Evolutionary conservation across 257 asterid species (phyloP).

Genomic region (Apocynum venetum): DNA sequence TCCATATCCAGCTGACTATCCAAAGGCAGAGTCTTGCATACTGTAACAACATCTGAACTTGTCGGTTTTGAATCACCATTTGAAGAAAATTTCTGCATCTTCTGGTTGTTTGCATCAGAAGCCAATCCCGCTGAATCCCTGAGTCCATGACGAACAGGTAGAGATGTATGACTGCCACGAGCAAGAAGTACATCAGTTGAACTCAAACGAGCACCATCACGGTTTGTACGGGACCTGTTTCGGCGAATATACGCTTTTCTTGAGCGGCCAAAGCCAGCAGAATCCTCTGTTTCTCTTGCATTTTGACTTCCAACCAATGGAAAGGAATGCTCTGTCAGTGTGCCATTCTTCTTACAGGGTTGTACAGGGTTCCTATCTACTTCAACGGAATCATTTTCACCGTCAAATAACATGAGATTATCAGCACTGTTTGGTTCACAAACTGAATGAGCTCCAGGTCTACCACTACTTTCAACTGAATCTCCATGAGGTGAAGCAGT

Average conservation of each 20-base stretch:
- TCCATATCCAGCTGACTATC: conserved; percentile 36
- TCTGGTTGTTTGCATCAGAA: conserved; percentile 29
- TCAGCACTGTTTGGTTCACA: conserved; percentile 86
- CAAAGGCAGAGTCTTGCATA: conserved; percentile 28
- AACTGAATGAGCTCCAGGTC: conserved; percentile 55
- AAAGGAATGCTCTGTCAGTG: conserved; percentile 42
- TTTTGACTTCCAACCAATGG: conserved; percentile 39
- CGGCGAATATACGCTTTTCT: conserved; percentile 76
- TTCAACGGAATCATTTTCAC: conserved; percentile 58
- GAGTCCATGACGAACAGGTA: conserved; percentile 40
- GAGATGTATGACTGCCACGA: conserved; percentile 47
- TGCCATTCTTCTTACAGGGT: conserved; percentile 47
- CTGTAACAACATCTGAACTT: conserved; percentile 35
- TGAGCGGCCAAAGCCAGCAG: conserved; percentile 54
- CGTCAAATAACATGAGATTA: conserved; percentile 77
- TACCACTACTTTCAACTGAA: conserved; percentile 86
- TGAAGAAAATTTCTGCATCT: conserved; percentile 28
- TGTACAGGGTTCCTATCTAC: conserved; percentile 46
- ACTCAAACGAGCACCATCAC: conserved; percentile 56
- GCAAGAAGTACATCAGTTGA: conserved; percentile 54
- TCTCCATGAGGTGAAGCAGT: conserved; percentile 84
- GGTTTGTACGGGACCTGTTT: conserved; percentile 58
- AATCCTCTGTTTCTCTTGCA: conserved; percentile 44
- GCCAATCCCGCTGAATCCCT: conserved; percentile 38
- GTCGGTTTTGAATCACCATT: conserved; percentile 34